Evolutionary conservation across 2,329 filamentous ascomycete species (phyloP), one percentile per base, ranked within the genome.

Genomic region (Didymosphaeria variabile): DNA sequence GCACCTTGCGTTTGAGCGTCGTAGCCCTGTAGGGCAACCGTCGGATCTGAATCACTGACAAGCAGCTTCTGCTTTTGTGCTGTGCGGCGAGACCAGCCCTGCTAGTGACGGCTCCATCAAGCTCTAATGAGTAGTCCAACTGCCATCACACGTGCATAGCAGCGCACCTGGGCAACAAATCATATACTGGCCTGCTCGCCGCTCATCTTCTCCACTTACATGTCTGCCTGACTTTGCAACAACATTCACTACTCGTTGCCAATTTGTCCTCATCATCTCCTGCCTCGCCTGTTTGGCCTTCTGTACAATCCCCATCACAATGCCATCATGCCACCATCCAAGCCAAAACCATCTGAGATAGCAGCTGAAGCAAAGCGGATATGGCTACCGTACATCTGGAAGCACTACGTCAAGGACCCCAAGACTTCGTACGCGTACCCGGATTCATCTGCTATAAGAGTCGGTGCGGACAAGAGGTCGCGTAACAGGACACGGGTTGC

Each of bases 281-380:
- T 55, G 55, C 19, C 47, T 59, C 26, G 46, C 15, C 49, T 42
- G 15, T 42, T 49, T 42, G 40, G 38, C 57, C 34, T 38, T 36
- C 23, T 57, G 45, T 19, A 36, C 31, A 54, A 54, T 42, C 55
- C 58, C 12, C 38, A 51, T 49, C 32, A 63, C 13, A 59, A 61
- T 49, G 31, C 58, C 67, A 75, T 62, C 47, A 89, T 89, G 87
- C 84, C 86, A 57, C 82, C 83, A 52, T 81, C 84, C 57, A 88
- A 85, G 77, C 84, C 84, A 49, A 90, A 88, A 77, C 86, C 88
- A 13, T 87, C 89, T 44, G 90, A 92, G 66, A 87, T 93, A 57
- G 90, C 90, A 57, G 86, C 87, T 29, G 90, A 92, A 74, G 90
- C 89, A n/a, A 91, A 91, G 77, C 85, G 84, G 68, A 84, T 85